These are phyloP conservation scores for Cryptococcus sp. DNA, from an alignment of 1,284 basidiomycete species.

Conservation along the genomic window DNA sequence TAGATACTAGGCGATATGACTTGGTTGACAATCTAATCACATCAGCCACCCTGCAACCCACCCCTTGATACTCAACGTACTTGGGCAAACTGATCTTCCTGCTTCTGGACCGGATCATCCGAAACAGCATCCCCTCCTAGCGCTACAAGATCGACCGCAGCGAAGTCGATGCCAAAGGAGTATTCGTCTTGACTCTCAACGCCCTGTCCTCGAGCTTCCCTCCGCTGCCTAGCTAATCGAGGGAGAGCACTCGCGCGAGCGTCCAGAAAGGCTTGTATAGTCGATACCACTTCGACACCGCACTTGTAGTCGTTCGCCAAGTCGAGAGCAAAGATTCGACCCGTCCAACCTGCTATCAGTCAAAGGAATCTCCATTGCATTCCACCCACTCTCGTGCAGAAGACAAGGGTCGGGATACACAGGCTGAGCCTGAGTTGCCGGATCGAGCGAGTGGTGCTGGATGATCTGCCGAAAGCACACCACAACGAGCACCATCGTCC, in stretches of 20 bases:
- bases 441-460: slow-evolving; percentile 51
- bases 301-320: slow-evolving; percentile 52
- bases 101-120: slow-evolving; percentile 23
- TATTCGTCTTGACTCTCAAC: slow-evolving; percentile 67
- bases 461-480: slow-evolving; percentile 61
- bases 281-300: slow-evolving; percentile 55
- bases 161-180: slow-evolving; percentile 42
- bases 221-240: slow-evolving; percentile 47
- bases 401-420: slow-evolving; percentile 64
- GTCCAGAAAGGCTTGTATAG: slow-evolving; percentile 62
- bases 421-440: slow-evolving; percentile 14
- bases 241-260: slow-evolving; percentile 56
- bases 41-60: background rate
- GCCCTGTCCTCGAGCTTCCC: slow-evolving; percentile 38
- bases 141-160: slow-evolving; percentile 30
- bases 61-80: slow-evolving; percentile 19
- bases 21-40: slow-evolving; percentile 53
- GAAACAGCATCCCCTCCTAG: slow-evolving; percentile 31
- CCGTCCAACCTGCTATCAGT: slow-evolving; percentile 56
- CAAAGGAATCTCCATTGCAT: background rate
- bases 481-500: slow-evolving; percentile 54
- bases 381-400: slow-evolving; percentile 56
- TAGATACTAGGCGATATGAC: slow-evolving; percentile 59
- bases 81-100: slow-evolving; percentile 39
- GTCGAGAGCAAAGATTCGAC: slow-evolving; percentile 55